phyloP scores from a whole-genome alignment of 2,329 filamentous ascomycete species.

The Sarocladium kiliense region DNA sequence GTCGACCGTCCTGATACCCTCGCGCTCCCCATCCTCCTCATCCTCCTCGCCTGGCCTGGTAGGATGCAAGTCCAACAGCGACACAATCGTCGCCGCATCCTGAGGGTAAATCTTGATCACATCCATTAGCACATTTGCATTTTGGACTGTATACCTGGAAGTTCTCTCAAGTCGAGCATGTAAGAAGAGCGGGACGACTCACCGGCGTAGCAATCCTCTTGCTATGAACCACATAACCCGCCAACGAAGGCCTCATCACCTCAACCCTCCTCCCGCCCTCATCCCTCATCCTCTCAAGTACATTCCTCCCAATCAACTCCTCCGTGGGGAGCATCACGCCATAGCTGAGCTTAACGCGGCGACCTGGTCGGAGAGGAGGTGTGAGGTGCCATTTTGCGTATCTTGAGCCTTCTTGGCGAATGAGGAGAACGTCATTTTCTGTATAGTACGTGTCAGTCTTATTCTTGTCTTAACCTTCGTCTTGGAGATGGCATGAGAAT shows the following conservation, averaged over 20 bases:
- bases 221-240: conserved; percentile 66
- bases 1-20: background rate
- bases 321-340: conserved; percentile 41
- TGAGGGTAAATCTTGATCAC: conserved; percentile 51
- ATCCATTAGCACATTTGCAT: background rate
- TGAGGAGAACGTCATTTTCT: conserved; percentile 36
- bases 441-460: conserved; percentile 9
- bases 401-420: conserved; percentile 31
- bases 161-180: background rate
- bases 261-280: conserved; percentile 14
- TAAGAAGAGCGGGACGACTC: background rate
- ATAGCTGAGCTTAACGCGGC: conserved; percentile 32
- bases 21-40: background rate
- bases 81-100: conserved; percentile 71
- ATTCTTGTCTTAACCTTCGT: too few species aligned
- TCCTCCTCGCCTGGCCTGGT: conserved; percentile 29
- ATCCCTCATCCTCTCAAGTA: conserved; percentile 54
- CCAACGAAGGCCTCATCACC: conserved; percentile 31
- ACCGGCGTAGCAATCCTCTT: conserved; percentile 67
- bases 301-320: conserved; percentile 57
- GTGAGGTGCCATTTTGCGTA: conserved; percentile 33
- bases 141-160: too few species aligned
- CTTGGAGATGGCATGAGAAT: too few species aligned
- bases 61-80: conserved; percentile 69
- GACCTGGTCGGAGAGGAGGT: conserved; percentile 25